Evolutionary conservation across 305 asterid species (phyloP), one percentile per base, ranked within the genome.

Genomic region (Lippia alba): DNA sequence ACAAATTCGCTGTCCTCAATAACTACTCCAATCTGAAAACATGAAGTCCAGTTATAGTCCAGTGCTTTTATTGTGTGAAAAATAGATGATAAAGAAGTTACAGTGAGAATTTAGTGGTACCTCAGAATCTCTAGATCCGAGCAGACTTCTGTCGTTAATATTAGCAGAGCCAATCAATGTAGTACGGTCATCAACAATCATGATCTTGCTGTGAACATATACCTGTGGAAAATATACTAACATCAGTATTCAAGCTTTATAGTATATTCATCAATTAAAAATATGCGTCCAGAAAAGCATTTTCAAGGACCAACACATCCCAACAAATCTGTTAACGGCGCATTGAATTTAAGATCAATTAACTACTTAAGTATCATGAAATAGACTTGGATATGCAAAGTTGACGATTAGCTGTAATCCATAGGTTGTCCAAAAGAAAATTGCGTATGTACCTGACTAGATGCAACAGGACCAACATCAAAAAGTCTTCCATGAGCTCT

Each of bases 111-210:
- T 69, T 44, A 5, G 59, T 64, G 48, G 56, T 89, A 93, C 98
- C 97, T 93, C 97, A 51, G 98, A 93, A 80, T 93, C 98, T 81
- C 98, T 82, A 77, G 96, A 93, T 74, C 98, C 98, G 72, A 93
- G 96, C 85, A 93, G 81, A 80, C 98, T 91, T 82, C 98, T 80
- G 79, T 93, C 97, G 49, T 93, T 93, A 69, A 89, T 89, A 79
- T 93, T 93, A 62, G 97, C 98, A 40, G 98, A 91, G 59, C 98
- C 98, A 74, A 93, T 80, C 81, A 93, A 79, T 65, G 96, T 75
- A 57, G 77, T 80, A 57, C 78, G 82, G 72, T 91, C 97, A 80
- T 93, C 98, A 72, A 93, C 69, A 76, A 93, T 91, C 98, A 93
- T 91, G 78, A 93, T 89, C 85, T 93, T 93, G 92, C 98, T 93